These are phyloP conservation scores for Silene vulgaris DNA, from an alignment of 179 eudicot genomes.

Conservation along the genomic window DNA sequence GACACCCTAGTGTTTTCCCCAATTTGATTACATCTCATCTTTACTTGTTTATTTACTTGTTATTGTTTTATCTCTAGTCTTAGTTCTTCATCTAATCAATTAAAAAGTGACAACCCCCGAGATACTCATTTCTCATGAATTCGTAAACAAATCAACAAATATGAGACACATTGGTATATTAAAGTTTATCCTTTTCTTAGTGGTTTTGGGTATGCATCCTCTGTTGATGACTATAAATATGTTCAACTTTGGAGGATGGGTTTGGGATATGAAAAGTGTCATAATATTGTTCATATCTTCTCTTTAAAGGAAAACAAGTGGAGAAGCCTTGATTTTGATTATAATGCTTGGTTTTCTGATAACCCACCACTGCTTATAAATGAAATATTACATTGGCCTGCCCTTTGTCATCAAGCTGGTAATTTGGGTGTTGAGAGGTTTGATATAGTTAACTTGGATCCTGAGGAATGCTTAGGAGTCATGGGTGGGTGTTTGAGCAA, in stretches of 20 bases:
- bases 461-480: not conserved
- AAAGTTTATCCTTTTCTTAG: not conserved
- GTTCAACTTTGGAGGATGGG: not conserved
- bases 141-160: not conserved
- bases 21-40: too few relatives aligned
- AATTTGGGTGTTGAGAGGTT: not conserved
- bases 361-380: not conserved
- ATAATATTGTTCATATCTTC: not conserved
- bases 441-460: not conserved
- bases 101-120: too few relatives aligned
- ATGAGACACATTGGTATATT: not conserved
- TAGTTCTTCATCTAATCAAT: too few relatives aligned
- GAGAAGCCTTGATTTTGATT: not conserved
- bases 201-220: slow-evolving; percentile 24
- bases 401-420: too few relatives aligned
- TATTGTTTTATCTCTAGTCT: too few relatives aligned
- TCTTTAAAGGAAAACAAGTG: not conserved
- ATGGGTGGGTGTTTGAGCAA: not conserved
- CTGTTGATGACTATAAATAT: slow-evolving; percentile 22
- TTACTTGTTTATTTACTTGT: too few relatives aligned
- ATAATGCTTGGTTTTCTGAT: too few relatives aligned
- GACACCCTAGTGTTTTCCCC: too few relatives aligned
- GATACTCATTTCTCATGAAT: too few relatives aligned
- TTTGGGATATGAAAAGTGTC: not conserved
- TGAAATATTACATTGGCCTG: slow-evolving; percentile 10